These are phyloP conservation scores for Lanmaoa rubissima DNA, from an alignment of 768 basidiomycete species.

Conservation along the genomic window DNA sequence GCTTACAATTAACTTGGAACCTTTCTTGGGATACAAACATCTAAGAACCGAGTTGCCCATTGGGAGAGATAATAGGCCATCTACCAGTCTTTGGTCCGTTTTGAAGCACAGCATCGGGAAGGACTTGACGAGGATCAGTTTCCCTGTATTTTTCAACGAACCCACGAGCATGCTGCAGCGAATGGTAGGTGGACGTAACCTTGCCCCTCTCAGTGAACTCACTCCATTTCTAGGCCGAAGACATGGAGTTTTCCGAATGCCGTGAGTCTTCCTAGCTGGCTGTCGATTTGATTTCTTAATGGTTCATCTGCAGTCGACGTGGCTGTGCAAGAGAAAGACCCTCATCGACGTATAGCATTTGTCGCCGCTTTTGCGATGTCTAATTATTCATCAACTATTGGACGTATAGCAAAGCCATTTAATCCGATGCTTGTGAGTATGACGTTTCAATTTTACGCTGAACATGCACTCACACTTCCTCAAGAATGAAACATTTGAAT, in stretches of 20 bases:
- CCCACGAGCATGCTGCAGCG: constrained; percentile 96
- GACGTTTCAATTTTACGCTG: neutral
- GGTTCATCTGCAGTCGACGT: constrained; percentile 62
- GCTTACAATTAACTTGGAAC: constrained; percentile 36
- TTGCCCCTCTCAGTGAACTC: neutral
- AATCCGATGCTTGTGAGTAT: constrained; percentile 85
- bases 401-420: constrained; percentile 95
- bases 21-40: constrained; percentile 68
- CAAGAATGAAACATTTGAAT: constrained; percentile 92
- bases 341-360: constrained; percentile 81
- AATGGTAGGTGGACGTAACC: constrained; percentile 54
- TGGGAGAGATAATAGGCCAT: constrained; percentile 73
- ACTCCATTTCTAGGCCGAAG: constrained; percentile 60
- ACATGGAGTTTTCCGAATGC: constrained; percentile 97
- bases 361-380: constrained; percentile 98
- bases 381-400: constrained; percentile 95
- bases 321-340: constrained; percentile 72
- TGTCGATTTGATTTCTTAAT: constrained; percentile 5
- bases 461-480: neutral
- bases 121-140: constrained; percentile 93
- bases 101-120: constrained; percentile 95
- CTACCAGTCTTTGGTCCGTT: constrained; percentile 91
- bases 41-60: constrained; percentile 62
- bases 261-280: constrained; percentile 43
- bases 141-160: constrained; percentile 92